A percentile compares a stretch with the other conserved stretches of the same genome.
Evolutionary conservation across 306 rosid species (phyloP).

Genomic region (Macrotyloma uniflorum): DNA sequence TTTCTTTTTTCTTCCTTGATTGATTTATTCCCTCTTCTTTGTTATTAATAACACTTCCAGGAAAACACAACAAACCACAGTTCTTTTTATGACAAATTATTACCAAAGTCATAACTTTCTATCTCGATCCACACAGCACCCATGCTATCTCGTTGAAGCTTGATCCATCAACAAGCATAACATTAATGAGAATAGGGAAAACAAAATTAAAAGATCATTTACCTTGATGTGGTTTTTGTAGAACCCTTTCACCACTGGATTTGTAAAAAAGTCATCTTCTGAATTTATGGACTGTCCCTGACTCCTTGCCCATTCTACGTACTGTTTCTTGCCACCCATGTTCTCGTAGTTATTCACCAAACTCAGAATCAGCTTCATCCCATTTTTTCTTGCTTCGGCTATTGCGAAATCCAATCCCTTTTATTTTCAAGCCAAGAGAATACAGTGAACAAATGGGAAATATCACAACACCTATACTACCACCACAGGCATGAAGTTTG

Average conservation of each 20-base stretch:
- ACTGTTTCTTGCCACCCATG: conserved; percentile 88
- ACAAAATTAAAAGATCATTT: not conserved
- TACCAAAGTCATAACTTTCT: not conserved
- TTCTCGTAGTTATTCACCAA: conserved; percentile 79
- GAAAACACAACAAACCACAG: not conserved
- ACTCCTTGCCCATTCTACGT: conserved; percentile 87
- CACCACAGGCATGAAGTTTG: not conserved
- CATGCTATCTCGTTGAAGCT: not conserved
- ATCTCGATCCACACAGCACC: conserved; percentile 8
- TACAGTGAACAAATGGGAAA: not conserved
- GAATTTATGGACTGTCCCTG: conserved; percentile 75
- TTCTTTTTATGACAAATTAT: not conserved
- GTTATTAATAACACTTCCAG: not conserved
- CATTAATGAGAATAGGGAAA: not conserved
- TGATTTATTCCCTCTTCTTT: not conserved
- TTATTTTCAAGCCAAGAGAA: conserved; percentile 32
- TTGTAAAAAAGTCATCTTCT: conserved; percentile 85
- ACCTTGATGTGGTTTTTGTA: conserved; percentile 91
- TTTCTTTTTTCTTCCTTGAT: not conserved
- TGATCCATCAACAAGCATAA: not conserved
- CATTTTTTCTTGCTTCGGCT: conserved; percentile 71
- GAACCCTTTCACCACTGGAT: conserved; percentile 62
- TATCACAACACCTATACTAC: not conserved
- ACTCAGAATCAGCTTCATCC: conserved; percentile 80
- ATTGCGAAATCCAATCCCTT: conserved; percentile 88